Percentiles rank a stretch among this genome's conserved stretches.
Evolutionary conservation across 192 early-diverging fungal species (phyloP).

Genomic region (Coemansia umbellata): DNA sequence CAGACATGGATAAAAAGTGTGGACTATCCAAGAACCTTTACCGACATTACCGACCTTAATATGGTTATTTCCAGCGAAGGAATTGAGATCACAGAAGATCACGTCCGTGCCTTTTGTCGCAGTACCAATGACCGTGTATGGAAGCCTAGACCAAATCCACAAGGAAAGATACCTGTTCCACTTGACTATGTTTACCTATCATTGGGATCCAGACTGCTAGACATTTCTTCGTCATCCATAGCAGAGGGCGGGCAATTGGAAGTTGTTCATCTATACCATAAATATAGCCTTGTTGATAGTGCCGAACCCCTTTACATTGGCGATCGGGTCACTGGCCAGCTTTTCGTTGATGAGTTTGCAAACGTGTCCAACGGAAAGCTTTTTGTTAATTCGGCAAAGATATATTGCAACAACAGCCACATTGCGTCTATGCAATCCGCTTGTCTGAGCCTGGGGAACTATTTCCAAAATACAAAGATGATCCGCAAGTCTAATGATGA

Average conservation of each 20-base stretch:
- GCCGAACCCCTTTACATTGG: constrained; percentile 65
- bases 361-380: neutral
- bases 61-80: neutral
- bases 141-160: constrained; percentile 49
- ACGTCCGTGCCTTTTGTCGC: constrained; percentile 79
- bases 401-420: neutral
- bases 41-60: neutral
- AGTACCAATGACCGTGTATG: constrained; percentile 60
- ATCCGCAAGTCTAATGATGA: constrained; percentile 72
- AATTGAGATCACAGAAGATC: constrained; percentile 60
- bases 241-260: constrained; percentile 83
- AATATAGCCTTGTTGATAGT: constrained; percentile 65
- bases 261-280: constrained; percentile 85
- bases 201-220: constrained; percentile 71
- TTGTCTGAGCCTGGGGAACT: constrained; percentile 82
- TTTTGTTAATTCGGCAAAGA: neutral
- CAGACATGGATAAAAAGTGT: constrained; percentile 15
- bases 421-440: constrained; percentile 54
- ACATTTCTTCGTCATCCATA: constrained; percentile 74
- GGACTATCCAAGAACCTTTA: neutral
- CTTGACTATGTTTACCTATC: constrained; percentile 88
- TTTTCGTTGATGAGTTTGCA: constrained; percentile 5
- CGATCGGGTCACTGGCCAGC: constrained; percentile 68
- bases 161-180: constrained; percentile 61
- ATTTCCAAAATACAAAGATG: constrained; percentile 65